Conservation (phyloP, 768 basidiomycete species). For the Glaciozyma martinii region DNA sequence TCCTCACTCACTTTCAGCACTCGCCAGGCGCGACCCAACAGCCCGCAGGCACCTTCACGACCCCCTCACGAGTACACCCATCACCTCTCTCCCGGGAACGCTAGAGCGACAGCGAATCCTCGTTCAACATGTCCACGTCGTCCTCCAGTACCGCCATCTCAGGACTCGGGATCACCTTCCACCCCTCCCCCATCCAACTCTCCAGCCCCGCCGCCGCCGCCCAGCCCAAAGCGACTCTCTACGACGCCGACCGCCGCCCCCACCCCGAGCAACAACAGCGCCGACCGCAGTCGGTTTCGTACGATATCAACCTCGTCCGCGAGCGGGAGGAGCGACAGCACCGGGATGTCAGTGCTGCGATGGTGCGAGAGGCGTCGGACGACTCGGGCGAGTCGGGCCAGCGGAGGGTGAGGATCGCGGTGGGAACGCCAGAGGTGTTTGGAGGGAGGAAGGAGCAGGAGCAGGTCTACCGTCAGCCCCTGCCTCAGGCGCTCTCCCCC, state of each 20-base stretch:
- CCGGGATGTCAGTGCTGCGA: neutral
- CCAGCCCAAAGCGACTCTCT: neutral
- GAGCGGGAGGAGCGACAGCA: neutral
- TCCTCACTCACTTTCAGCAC: no score
- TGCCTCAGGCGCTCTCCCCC: slow-evolving; percentile 17
- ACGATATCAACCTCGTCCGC: slow-evolving; percentile 19
- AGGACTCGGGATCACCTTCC: slow-evolving; percentile 27
- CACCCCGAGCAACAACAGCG: neutral
- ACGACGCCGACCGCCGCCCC: neutral
- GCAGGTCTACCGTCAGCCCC: slow-evolving; percentile 10
- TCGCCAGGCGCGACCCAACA: no score
- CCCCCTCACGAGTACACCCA: neutral
- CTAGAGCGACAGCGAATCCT: neutral
- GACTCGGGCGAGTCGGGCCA: slow-evolving; percentile 4
- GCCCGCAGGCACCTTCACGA: neutral
- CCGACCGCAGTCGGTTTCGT: slow-evolving; percentile 19
- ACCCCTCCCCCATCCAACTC: neutral
- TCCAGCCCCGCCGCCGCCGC: no score
- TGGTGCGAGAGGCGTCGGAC: slow-evolving; percentile 8
- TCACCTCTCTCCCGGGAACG: neutral
- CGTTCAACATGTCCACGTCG: slow-evolving; percentile 8
- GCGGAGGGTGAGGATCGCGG: slow-evolving; percentile 20
- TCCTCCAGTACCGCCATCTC: slow-evolving; percentile 2
- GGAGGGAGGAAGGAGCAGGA: neutral
- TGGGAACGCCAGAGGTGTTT: slow-evolving; percentile 15